Evolutionary conservation across 2,329 filamentous ascomycete genomes (phyloP), one percentile per base, ranked within the genome.

Genomic region (Colletotrichum orbiculare): DNA sequence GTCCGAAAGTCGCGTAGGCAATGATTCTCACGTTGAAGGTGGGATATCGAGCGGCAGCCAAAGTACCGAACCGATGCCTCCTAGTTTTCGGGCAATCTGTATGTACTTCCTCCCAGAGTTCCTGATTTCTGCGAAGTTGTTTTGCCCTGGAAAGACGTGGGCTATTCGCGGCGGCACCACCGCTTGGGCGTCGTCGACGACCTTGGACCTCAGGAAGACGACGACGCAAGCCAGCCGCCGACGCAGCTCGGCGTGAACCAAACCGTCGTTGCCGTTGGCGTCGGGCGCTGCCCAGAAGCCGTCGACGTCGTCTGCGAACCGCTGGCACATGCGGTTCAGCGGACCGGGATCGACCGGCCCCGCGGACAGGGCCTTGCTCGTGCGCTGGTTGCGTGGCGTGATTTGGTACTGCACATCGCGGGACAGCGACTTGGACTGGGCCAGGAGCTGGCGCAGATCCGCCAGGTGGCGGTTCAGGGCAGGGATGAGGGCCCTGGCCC

Each of bases 21-120:
- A 13, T 17, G 15, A 17, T 15, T 64, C 74, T 70, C n/a, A 77
- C 75, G 75, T 77, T 1, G 75, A 77, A 9, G 72, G 68, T 0
- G 75, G 75, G 1, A 77, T 69, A 6, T 73, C 71, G 7, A 72
- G 13, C 0, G 75, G 75, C 11, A 77, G 71, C 75, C 75, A 77
- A 10, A 76, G 65, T 2, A 77, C 64, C 0, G 73, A 70, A 0
- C 75, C 75, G 2, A 76, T 63, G 1, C 70, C 70, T 1, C 73
- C 73, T 2, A 77, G 67, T 35, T 69, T 67, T 2, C 75, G 66
- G 0, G 72, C 73, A 33, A 77, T 73, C 56, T 76, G 76, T 61
- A 77, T 72, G 8, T 77, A 77, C 56, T 77, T 77, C 35, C 70
- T 74, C 0, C 75, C 75, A 0, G 74, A 72, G 60, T 76, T 74